Base-by-base conservation (phyloP, 225 moss, liverwort and hornwort genomes). In the Marchantia paleacea region DNA sequence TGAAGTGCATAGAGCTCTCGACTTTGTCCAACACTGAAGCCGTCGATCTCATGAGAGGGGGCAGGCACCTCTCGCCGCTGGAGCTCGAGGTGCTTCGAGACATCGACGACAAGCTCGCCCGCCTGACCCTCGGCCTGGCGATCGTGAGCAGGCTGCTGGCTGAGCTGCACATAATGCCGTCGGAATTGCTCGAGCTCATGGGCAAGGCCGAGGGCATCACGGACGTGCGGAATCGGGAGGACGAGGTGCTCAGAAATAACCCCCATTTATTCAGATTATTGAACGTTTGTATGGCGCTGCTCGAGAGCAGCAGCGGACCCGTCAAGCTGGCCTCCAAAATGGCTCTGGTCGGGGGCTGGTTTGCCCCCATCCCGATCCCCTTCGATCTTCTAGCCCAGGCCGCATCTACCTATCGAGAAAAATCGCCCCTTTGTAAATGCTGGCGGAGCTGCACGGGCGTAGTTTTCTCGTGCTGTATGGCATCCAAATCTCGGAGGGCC, bases 271-370 rank as follows among this genome's bases (percentile, higher is more conserved):
- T 89, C 68, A 86, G 89, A n/a, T 73, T 92, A 30, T 52, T 92
- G 57, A 87, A 92, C 70, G 82, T 90, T 29, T 90, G 90, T 80
- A 89, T 92, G 28, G 72, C 81, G 62, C 80, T 90, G 48, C 84
- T 90, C 82, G 80, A 77, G 14, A 84, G 80, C 0, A 83, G 52
- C 12, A 49, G 50, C 26, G 87, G 82, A 12, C 75, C 81, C 14
- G 83, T 50, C 39, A 79, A 76, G 25, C 66, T 89, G 72, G 86
- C 92, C 24, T 62, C 84, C 16, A 86, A 76, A 26, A 82, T 92
- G 87, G 92, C 83, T 14, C 86, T 81, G 47, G 90, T 85, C 8
- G 90, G 87, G 10, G 89, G 89, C 11, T 92, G 92, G 92, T 85
- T 87, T 67, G 90, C 85, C 15, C 89, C 90, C 20, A 55, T 76